phyloP scores from a whole-genome alignment of 2,329 filamentous ascomycete genomes.

The Fusarium phyllophilum region DNA sequence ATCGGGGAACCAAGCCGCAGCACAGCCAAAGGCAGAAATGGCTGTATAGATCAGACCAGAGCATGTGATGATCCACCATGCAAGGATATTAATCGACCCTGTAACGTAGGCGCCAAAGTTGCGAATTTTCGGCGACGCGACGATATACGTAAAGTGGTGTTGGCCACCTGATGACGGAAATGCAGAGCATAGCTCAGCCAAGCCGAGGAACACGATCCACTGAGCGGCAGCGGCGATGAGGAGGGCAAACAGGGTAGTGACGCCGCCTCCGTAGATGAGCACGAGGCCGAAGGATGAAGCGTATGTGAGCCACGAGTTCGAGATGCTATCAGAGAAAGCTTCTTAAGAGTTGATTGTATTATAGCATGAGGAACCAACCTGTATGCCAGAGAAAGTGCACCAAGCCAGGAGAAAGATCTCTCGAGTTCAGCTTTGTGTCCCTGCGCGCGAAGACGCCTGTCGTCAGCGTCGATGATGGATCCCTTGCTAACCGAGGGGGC shows the following conservation, averaged over 20 bases:
- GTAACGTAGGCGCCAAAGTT: not conserved
- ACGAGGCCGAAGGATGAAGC: not conserved
- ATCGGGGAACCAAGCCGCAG: not conserved
- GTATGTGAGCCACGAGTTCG: not conserved
- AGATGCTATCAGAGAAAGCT: not conserved
- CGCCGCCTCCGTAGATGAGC: not conserved
- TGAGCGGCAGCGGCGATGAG: not conserved
- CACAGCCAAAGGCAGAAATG: not conserved
- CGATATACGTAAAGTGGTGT: not conserved
- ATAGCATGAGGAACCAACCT: fast-evolving
- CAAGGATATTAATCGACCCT: not conserved
- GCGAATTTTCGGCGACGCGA: not conserved
- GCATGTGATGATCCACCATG: not conserved
- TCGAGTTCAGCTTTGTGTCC: not conserved
- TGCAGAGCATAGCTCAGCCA: not conserved
- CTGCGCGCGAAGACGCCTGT: not conserved
- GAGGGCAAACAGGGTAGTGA: not conserved
- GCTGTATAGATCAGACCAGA: not conserved
- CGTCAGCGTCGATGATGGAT: not conserved
- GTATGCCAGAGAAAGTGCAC: not conserved
- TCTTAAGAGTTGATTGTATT: not conserved
- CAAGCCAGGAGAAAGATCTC: not conserved
- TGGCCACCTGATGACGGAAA: not conserved
- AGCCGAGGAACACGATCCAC: not conserved
- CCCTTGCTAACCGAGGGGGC: too few species aligned